Conservation (phyloP, 352 stramenopile species). For the Elongisporangium prolatum region DNA sequence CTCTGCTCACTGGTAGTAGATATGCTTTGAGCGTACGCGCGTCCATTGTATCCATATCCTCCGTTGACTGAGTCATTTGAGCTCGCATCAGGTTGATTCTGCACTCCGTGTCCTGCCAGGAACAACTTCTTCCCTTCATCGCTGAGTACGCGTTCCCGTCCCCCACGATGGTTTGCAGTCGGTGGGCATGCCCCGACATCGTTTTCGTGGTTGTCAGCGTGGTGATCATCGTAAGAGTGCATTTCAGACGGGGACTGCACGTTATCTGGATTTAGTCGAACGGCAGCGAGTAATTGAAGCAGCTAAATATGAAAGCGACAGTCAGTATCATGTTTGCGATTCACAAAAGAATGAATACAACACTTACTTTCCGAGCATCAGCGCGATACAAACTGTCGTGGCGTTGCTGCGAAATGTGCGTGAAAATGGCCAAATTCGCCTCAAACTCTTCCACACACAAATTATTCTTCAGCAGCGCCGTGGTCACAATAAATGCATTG, state of each 20-base stretch:
- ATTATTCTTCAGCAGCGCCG: constrained; percentile 74
- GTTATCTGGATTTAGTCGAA: constrained; percentile 74
- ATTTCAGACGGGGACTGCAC: constrained; percentile 57
- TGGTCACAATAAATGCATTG: constrained; percentile 66
- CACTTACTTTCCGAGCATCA: constrained; percentile 62
- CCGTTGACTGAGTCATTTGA: constrained; percentile 14
- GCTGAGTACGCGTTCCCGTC: constrained; percentile 69
- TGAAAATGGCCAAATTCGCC: constrained; percentile 71
- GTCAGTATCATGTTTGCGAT: background rate
- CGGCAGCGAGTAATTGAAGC: constrained; percentile 73
- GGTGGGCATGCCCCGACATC: constrained; percentile 47
- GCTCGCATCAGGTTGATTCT: constrained; percentile 14
- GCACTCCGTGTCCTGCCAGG: constrained; percentile 41
- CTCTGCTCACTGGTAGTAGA: constrained; percentile 17
- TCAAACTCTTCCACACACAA: constrained; percentile 78
- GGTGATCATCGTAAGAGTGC: constrained; percentile 19
- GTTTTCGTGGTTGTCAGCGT: constrained; percentile 25
- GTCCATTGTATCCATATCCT: constrained; percentile 26
- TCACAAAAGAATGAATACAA: background rate
- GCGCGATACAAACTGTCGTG: constrained; percentile 79
- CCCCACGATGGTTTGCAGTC: constrained; percentile 63
- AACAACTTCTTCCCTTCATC: constrained; percentile 85
- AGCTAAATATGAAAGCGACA: constrained; percentile 20
- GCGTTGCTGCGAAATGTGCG: constrained; percentile 79
- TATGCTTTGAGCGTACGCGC: constrained; percentile 14